Percentiles rank a stretch among this genome's conserved stretches.
Conservation (phyloP, 331 rosid species). For the Rosa hybrid region DNA sequence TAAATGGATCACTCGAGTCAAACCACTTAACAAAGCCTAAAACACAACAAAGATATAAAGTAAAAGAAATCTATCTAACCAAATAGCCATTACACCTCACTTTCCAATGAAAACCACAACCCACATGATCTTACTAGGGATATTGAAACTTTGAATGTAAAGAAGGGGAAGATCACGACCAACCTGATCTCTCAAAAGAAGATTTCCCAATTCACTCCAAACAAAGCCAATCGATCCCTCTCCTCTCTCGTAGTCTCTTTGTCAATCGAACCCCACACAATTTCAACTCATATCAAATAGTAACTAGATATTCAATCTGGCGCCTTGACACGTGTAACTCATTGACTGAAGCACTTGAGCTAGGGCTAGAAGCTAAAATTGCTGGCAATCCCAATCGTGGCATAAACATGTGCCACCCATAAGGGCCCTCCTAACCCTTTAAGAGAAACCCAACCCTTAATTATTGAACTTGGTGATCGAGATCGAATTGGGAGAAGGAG, state of each 20-base stretch:
- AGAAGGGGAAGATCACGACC: constrained; percentile 36
- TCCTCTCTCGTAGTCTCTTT: not conserved
- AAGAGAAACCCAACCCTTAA: constrained; percentile 37
- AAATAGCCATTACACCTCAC: constrained; percentile 32
- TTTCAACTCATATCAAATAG: constrained; percentile 14
- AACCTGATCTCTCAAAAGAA: constrained; percentile 39
- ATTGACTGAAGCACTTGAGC: constrained; percentile 34
- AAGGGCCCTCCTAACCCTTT: constrained; percentile 37
- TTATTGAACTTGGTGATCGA: constrained; percentile 41
- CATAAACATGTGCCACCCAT: constrained; percentile 54
- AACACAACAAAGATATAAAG: constrained; percentile 27
- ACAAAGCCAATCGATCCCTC: constrained; percentile 22
- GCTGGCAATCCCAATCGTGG: constrained; percentile 54
- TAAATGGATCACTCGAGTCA: constrained; percentile 1
- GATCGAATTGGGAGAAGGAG: constrained; percentile 11
- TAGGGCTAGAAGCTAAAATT: constrained; percentile 27
- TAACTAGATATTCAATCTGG: constrained; percentile 22
- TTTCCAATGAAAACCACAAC: constrained; percentile 65
- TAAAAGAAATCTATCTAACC: constrained; percentile 20
- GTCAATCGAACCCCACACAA: constrained; percentile 32
- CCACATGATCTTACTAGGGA: constrained; percentile 73
- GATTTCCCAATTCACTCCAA: constrained; percentile 40
- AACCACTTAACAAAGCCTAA: constrained; percentile 33
- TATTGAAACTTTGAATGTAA: constrained; percentile 34
- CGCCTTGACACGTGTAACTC: constrained; percentile 39